Conservation (phyloP, 352 stramenopile species). For the Pythium folliculosum region DNA sequence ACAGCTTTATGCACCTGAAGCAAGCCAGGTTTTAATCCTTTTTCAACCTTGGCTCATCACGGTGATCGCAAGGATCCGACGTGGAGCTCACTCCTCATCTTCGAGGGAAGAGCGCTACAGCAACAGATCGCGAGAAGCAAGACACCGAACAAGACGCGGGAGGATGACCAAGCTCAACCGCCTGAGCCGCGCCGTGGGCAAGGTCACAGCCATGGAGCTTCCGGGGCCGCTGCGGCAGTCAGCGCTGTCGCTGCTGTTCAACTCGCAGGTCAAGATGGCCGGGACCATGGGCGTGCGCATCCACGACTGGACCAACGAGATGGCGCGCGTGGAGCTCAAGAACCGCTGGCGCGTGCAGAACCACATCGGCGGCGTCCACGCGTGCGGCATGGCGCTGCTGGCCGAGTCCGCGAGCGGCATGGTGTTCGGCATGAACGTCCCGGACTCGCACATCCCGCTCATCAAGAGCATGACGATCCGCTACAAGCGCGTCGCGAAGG, state of each 20-base stretch:
- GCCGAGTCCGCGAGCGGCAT: slow-evolving; percentile 84
- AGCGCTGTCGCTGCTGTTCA: slow-evolving; percentile 78
- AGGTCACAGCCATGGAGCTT: slow-evolving; percentile 49
- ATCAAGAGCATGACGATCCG: slow-evolving; percentile 86
- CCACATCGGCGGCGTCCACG: slow-evolving; percentile 87
- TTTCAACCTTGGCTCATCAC: too few relatives aligned
- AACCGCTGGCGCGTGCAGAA: slow-evolving; percentile 85
- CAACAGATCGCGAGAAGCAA: background rate
- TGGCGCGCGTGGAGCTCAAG: slow-evolving; percentile 59
- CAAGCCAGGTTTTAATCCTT: background rate
- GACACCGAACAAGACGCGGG: background rate
- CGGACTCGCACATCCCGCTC: slow-evolving; percentile 73
- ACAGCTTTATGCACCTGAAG: background rate
- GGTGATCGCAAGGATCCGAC: slow-evolving; percentile 18
- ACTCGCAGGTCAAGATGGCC: slow-evolving; percentile 85
- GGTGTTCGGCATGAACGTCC: slow-evolving; percentile 87
- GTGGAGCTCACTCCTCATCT: slow-evolving; percentile 8
- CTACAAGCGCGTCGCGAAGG: slow-evolving; percentile 73
- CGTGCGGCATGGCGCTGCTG: slow-evolving; percentile 84
- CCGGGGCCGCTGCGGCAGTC: slow-evolving; percentile 40
- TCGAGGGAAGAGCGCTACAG: background rate
- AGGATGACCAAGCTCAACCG: slow-evolving; percentile 47
- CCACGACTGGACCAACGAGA: slow-evolving; percentile 49
- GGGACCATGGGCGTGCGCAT: slow-evolving; percentile 76
- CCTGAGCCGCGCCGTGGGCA: slow-evolving; percentile 55